Percentiles rank a stretch among this genome's conserved stretches.
Evolutionary conservation across 2,329 filamentous ascomycete genomes (phyloP).

Genomic region (Lecanosticta acicola): DNA sequence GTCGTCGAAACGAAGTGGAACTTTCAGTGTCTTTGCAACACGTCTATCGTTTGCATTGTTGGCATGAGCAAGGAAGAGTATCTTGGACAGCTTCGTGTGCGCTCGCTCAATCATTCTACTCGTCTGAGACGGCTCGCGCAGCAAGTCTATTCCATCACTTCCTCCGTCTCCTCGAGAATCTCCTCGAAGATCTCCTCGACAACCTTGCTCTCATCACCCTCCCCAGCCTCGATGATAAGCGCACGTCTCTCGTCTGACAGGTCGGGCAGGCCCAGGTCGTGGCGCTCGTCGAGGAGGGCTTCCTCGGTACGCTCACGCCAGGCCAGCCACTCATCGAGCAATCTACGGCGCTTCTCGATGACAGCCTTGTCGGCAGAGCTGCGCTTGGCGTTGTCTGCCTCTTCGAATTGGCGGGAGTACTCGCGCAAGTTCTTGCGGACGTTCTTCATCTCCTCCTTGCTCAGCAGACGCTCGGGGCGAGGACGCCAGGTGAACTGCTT

Average conservation of each 20-base stretch:
- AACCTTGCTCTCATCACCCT: constrained; percentile 49
- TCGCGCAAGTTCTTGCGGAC: constrained; percentile 98
- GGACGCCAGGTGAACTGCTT: constrained; percentile 97
- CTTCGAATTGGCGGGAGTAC: constrained; percentile 90
- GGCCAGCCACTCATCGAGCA: constrained; percentile 81
- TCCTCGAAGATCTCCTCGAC: constrained; percentile 81
- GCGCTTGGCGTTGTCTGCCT: constrained; percentile 88
- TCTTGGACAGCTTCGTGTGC: too few relatives aligned
- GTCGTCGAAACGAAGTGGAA: too few relatives aligned
- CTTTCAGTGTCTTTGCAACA: too few relatives aligned
- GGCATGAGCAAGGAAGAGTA: too few relatives aligned
- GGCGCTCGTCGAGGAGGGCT: constrained; percentile 67
- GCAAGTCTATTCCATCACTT: constrained; percentile 49
- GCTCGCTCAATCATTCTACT: too few relatives aligned
- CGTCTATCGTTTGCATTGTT: too few relatives aligned
- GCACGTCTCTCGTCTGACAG: constrained; percentile 59
- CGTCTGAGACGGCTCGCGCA: too few relatives aligned
- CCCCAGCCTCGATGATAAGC: constrained; percentile 45
- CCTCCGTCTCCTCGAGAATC: constrained; percentile 81
- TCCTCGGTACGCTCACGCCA: constrained; percentile 72
- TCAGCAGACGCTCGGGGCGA: constrained; percentile 81
- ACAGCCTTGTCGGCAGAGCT: constrained; percentile 92
- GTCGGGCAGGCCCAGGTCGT: constrained; percentile 59
- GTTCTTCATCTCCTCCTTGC: constrained; percentile 94
- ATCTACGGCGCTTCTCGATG: constrained; percentile 74